Conservation (phyloP, 2,329 filamentous ascomycete genomes). For the Arachnomyces sp. region DNA sequence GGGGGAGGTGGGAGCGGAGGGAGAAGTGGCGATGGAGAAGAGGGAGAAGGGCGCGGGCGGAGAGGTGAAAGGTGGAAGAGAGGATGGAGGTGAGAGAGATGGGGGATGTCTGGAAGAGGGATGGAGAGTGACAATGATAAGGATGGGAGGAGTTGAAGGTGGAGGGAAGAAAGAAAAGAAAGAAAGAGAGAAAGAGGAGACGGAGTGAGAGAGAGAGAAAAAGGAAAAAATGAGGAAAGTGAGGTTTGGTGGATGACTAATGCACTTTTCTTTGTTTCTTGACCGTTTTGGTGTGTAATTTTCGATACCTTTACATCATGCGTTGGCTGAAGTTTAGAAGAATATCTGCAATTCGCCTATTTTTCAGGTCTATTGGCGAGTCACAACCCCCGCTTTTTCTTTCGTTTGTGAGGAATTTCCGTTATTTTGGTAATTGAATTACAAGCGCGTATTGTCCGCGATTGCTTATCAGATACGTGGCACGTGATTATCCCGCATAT, state of each 20-base stretch:
- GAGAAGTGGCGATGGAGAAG: slow-evolving; percentile 17
- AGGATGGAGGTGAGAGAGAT: slow-evolving; percentile 11
- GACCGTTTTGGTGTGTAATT: too few species aligned
- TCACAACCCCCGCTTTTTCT: too few species aligned
- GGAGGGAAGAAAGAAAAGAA: slow-evolving; percentile 8
- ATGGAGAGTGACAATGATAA: slow-evolving; percentile 11
- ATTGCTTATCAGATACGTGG: too few species aligned
- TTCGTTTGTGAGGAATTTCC: too few species aligned
- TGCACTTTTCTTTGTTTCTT: too few species aligned
- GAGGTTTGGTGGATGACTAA: slow-evolving; percentile 2
- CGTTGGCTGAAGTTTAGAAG: too few species aligned
- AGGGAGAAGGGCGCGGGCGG: slow-evolving; percentile 15
- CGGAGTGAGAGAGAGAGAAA: slow-evolving; percentile 13
- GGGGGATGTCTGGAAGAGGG: slow-evolving; percentile 13
- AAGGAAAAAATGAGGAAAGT: slow-evolving; percentile 14
- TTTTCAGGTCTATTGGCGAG: too few species aligned
- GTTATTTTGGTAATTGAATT: too few species aligned
- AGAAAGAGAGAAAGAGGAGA: slow-evolving; percentile 13
- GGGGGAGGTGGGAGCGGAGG: slow-evolving; percentile 15
- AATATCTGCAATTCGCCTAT: too few species aligned
- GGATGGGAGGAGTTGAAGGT: slow-evolving; percentile 12
- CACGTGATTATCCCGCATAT: too few species aligned
- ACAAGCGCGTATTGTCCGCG: too few species aligned
- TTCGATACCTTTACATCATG: too few species aligned
- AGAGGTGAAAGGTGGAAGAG: slow-evolving; percentile 15